Evolutionary conservation across 805 yeast genomes (phyloP).

Genomic region (Candida peoriensis): DNA sequence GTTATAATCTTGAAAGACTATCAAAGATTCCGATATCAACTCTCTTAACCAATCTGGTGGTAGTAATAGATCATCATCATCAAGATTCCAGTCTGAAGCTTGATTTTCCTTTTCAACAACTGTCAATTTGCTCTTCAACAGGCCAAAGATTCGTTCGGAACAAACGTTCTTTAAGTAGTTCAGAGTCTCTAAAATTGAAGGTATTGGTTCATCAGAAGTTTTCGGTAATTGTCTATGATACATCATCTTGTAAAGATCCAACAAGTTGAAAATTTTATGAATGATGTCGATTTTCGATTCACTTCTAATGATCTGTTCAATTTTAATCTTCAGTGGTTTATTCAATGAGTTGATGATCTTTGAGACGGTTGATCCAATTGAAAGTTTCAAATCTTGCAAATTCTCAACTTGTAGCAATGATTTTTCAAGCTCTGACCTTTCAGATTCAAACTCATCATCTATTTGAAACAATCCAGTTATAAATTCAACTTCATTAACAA

Average conservation of each 20-base stretch:
- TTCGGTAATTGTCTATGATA: conserved; percentile 31
- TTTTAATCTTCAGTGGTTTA: conserved; percentile 54
- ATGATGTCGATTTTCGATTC: conserved; percentile 55
- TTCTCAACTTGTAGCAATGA: conserved; percentile 19
- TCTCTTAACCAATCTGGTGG: conserved; percentile 83
- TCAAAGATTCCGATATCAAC: conserved; percentile 56
- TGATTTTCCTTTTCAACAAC: conserved; percentile 18
- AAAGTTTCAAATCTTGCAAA: conserved; percentile 12
- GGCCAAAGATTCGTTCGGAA: conserved; percentile 34
- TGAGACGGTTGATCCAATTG: conserved; percentile 35
- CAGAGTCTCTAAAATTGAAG: conserved; percentile 24
- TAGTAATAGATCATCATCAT: conserved; percentile 47
- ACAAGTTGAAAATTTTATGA: conserved; percentile 53
- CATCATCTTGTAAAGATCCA: conserved; percentile 69
- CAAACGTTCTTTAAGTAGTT: conserved; percentile 29
- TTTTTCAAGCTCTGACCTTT: conserved; percentile 28
- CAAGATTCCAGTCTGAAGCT: conserved; percentile 27
- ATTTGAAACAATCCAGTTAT: conserved; percentile 56
- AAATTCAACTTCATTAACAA: conserved; percentile 83
- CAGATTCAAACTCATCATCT: conserved; percentile 13
- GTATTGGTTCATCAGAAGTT: conserved; percentile 15
- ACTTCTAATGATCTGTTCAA: conserved; percentile 64
- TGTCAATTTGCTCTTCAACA: conserved; percentile 33
- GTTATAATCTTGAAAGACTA: conserved; percentile 32
- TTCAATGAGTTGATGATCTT: conserved; percentile 49